A percentile compares a stretch with the other conserved stretches of the same genome.
phyloP scores from a whole-genome alignment of 768 basidiomycete species.

The Mycena leptocephala region DNA sequence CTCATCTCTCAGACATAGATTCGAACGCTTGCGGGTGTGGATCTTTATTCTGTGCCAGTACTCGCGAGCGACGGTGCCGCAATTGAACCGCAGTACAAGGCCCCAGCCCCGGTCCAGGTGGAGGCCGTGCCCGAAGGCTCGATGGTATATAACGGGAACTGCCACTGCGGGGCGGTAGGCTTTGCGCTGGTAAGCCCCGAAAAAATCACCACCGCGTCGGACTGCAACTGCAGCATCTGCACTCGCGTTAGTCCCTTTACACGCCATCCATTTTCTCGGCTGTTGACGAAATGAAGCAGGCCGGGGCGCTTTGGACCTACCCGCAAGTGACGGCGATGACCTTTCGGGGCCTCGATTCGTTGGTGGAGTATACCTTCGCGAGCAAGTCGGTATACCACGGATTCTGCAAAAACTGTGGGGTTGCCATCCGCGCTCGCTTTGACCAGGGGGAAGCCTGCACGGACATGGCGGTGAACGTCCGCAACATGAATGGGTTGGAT shows the following conservation, averaged over 20 bases:
- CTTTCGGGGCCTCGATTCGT: conserved; percentile 9
- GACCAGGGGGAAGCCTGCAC: no score
- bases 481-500: conserved; percentile 21
- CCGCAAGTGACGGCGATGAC: not conserved
- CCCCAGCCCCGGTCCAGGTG: conserved; percentile 4
- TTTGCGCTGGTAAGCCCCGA: conserved; percentile 3
- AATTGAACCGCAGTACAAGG: not conserved
- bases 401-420: conserved; percentile 22
- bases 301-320: conserved; percentile 25
- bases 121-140: not conserved
- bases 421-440: conserved; percentile 8
- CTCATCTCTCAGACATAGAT: not conserved
- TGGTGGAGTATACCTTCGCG: conserved; percentile 20
- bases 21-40: conserved; percentile 10
- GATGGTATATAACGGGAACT: conserved; percentile 24
- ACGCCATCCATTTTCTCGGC: not conserved
- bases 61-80: not conserved
- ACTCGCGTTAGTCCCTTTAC: conserved; percentile 1
- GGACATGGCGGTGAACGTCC: conserved; percentile 19
- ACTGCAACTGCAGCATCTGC: conserved; percentile 36
- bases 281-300: not conserved
- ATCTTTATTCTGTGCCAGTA: not conserved
- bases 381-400: not conserved
- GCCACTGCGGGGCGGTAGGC: conserved; percentile 34
- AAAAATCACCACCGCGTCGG: not conserved